Evolutionary conservation across 495 filamentous ascomycete genomes (phyloP).

Genomic region (Clavariopsis aquatica): DNA sequence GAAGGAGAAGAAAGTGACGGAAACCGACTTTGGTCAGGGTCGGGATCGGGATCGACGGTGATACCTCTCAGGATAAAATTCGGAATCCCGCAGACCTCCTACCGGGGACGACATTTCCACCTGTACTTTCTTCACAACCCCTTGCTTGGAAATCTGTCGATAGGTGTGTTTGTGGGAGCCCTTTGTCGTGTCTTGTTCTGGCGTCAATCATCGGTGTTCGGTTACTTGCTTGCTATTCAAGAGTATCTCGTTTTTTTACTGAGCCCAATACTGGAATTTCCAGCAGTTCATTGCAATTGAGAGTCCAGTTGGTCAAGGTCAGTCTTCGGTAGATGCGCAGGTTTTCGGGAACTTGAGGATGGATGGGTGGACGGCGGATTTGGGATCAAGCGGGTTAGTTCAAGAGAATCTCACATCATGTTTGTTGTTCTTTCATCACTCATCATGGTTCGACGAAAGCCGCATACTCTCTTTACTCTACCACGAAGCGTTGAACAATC

Average conservation of each 20-base stretch:
- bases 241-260: background rate
- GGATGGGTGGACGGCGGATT: conserved; percentile 5
- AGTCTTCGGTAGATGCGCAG: background rate
- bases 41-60: conserved; percentile 31
- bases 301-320: background rate
- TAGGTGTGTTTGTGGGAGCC: conserved; percentile 25
- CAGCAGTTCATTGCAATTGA: conserved; percentile 1
- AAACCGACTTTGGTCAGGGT: conserved; percentile 59
- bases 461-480: conserved; percentile 5
- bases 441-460: conserved; percentile 1
- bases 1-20: conserved; percentile 78
- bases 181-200: background rate
- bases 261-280: conserved; percentile 4
- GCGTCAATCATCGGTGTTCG: conserved; percentile 15
- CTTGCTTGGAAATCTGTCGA: conserved; percentile 25
- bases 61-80: background rate
- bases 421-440: conserved; percentile 13
- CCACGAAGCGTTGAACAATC: conserved; percentile 1
- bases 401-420: conserved; percentile 12
- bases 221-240: conserved; percentile 4
- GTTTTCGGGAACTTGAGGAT: background rate
- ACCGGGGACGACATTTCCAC: background rate
- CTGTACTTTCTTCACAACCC: background rate
- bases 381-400: conserved; percentile 5
- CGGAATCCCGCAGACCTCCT: conserved; percentile 1